Evolutionary conservation across 192 early-diverging fungal genomes (phyloP), one percentile per base, ranked within the genome.

Genomic region (Rhizoclosmatium sp.): DNA sequence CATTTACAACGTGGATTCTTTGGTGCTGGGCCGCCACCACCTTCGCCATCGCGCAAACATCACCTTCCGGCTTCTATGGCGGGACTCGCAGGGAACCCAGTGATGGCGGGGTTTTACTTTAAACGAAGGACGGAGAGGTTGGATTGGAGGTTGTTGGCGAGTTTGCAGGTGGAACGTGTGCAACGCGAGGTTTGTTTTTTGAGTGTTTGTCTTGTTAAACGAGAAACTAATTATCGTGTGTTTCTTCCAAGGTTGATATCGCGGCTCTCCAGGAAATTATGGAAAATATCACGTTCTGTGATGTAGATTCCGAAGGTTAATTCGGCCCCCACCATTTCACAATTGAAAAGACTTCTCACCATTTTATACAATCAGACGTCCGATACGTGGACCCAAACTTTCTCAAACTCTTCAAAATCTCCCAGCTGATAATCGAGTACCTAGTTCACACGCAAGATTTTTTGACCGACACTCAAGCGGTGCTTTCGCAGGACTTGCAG

Each of bases 361-460:
- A 31, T 59, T 31, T n/a, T 31, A 45, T 9, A 42, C 12, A 56
- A 21, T n/a, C 54, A 84, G 85, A 85, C 69, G n/a, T 86, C 21
- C 68, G 85, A 4, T 76, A 82, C 69, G 77, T 84, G n/a, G 89
- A 90, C 81, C 85, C 84, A 16, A 90, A 84, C 76, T 79, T 86
- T 60, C 61, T 90, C 64, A 90, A 90, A 77, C 81, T 90, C 10
- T 82, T 90, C 69, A 87, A 88, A 72, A 73, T 90, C 39, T 62
- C 89, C 14, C 89, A 90, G 71, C 75, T 90, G 47, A 86, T 87
- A 21, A 87, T 90, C 44, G 89, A 90, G 68, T 90, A 88, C 61
- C 71, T 90, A 65, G 69, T 90, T 47, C 81, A 87, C 75, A 85
- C 83, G 4, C 89, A 90, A 80, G 84, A 76, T 19, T 65, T 67